A percentile compares a stretch with the other conserved stretches of the same genome.
Conservation (phyloP, 2,329 filamentous ascomycete genomes). For the Calonectria ilicicola region DNA sequence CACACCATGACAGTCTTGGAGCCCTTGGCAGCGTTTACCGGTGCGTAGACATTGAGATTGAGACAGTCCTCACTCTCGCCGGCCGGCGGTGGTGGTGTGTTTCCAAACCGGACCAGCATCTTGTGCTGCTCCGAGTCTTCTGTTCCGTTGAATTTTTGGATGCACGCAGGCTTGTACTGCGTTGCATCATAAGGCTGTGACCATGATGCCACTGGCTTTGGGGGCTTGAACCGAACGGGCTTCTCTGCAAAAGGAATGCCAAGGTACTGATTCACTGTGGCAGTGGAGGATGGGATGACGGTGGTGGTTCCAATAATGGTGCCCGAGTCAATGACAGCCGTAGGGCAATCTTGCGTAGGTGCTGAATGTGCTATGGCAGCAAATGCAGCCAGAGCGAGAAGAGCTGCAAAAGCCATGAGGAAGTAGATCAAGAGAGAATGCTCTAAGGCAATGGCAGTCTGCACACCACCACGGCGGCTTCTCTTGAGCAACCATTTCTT, state of each 20-base stretch:
- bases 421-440: background rate
- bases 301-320: constrained; percentile 32
- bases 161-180: constrained; percentile 37
- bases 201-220: constrained; percentile 35
- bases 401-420: constrained; percentile 19
- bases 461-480: background rate
- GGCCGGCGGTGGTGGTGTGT: constrained; percentile 35
- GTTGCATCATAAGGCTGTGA: constrained; percentile 38
- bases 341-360: constrained; percentile 20
- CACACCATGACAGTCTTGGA: constrained; percentile 58
- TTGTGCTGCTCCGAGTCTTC: constrained; percentile 22
- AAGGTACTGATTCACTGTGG: constrained; percentile 43
- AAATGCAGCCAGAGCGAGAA: background rate
- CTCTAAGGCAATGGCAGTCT: background rate
- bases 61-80: constrained; percentile 49
- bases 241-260: constrained; percentile 46
- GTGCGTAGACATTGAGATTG: constrained; percentile 48
- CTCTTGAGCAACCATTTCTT: background rate
- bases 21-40: constrained; percentile 28
- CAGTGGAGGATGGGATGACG: constrained; percentile 26
- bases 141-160: constrained; percentile 41
- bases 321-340: constrained; percentile 32
- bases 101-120: constrained; percentile 32
- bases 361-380: background rate
- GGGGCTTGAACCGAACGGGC: constrained; percentile 41